Conservation (phyloP, 352 stramenopile genomes). For the Globisporangium irregulare region DNA sequence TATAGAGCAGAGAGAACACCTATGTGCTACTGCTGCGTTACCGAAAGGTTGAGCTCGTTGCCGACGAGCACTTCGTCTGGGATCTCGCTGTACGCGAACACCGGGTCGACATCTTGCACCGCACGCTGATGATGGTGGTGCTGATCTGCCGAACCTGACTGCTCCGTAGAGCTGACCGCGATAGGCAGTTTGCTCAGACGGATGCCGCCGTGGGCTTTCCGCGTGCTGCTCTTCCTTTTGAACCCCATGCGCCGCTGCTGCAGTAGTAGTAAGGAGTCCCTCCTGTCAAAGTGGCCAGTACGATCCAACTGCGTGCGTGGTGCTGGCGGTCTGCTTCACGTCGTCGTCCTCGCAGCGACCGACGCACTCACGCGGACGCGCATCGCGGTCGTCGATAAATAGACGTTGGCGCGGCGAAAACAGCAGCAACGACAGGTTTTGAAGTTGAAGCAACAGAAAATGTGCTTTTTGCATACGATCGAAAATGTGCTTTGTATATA, state of each 20-base stretch:
- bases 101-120: conserved; percentile 37
- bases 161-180: conserved; percentile 9
- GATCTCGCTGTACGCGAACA: conserved; percentile 59
- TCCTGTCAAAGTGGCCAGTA: no score
- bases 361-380: no score
- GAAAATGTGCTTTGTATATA: no score
- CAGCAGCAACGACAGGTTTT: no score
- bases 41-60: conserved; percentile 58
- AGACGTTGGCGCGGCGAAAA: no score
- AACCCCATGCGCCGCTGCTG: conserved; percentile 20
- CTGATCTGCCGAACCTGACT: neutral
- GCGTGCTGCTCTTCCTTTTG: conserved; percentile 28
- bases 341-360: no score
- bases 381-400: no score
- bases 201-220: conserved; percentile 45
- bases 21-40: neutral
- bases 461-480: no score
- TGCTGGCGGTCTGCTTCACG: no score
- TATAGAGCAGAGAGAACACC: neutral
- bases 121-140: conserved; percentile 3
- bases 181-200: conserved; percentile 38
- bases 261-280: no score
- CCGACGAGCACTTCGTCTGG: conserved; percentile 61
- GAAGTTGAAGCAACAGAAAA: no score
- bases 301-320: no score